Evolutionary conservation across 352 stramenopile species (phyloP).

Genomic region (Sclerospora graminicola): DNA sequence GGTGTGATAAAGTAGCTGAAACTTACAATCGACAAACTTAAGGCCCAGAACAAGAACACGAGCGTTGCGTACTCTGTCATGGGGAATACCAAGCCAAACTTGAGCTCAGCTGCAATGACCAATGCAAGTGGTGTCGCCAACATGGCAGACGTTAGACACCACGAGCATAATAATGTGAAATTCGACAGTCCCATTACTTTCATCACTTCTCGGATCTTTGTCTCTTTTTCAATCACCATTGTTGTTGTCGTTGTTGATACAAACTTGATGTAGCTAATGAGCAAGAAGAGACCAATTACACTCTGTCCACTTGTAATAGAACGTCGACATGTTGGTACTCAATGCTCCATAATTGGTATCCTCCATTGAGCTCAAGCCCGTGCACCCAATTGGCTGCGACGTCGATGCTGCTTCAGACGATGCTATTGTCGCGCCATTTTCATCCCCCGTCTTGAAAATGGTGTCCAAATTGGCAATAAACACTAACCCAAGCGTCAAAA

Average conservation of each 20-base stretch:
- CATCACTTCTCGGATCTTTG: slow-evolving; percentile 70
- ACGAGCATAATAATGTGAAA: slow-evolving; percentile 47
- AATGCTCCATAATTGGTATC: slow-evolving; percentile 24
- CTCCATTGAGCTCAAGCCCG: slow-evolving; percentile 16
- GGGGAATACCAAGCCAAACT: slow-evolving; percentile 56
- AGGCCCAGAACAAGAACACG: slow-evolving; percentile 54
- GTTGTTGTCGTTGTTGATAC: slow-evolving; percentile 52
- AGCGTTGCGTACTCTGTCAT: slow-evolving; percentile 47
- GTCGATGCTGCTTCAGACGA: slow-evolving; percentile 10
- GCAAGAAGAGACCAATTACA: slow-evolving; percentile 46
- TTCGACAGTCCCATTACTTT: slow-evolving; percentile 77
- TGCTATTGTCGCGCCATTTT: slow-evolving; percentile 1
- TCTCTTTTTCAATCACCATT: slow-evolving; percentile 79
- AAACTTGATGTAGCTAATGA: slow-evolving; percentile 55
- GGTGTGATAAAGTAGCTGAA: slow-evolving; percentile 62
- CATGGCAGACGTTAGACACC: slow-evolving; percentile 37
- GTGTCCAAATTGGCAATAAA: slow-evolving; percentile 54
- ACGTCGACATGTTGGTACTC: slow-evolving; percentile 38
- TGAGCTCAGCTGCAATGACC: slow-evolving; percentile 39
- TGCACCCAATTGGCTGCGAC: slow-evolving; percentile 25
- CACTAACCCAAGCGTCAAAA: slow-evolving; percentile 38
- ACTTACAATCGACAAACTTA: slow-evolving; percentile 47
- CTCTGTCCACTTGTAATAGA: slow-evolving; percentile 57
- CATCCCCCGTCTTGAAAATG: slow-evolving; percentile 24
- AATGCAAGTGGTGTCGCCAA: slow-evolving; percentile 40